phyloP scores from a whole-genome alignment of 1,284 basidiomycete genomes.

The Earliella scabrosa region DNA sequence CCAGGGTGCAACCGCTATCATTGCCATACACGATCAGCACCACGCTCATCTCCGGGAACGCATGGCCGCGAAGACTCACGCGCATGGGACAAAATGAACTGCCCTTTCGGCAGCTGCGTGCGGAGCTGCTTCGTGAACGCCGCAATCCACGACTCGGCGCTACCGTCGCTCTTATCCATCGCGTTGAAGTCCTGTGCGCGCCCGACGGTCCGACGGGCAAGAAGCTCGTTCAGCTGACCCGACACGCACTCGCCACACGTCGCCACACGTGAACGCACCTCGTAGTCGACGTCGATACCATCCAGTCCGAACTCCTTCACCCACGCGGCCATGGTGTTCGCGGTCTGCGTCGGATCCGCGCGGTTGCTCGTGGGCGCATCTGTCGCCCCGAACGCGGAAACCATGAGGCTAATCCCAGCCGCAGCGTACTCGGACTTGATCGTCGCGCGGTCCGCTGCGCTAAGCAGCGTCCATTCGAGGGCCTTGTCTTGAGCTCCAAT shows the following conservation, averaged over 20 bases:
- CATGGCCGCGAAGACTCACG: conserved; percentile 30
- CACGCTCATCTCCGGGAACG: no score
- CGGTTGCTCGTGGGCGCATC: conserved; percentile 52
- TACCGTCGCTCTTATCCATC: conserved; percentile 43
- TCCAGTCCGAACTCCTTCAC: conserved; percentile 54
- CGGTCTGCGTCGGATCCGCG: conserved; percentile 43
- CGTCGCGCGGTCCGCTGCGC: conserved; percentile 35
- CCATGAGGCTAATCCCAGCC: conserved; percentile 52
- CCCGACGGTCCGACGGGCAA: no score
- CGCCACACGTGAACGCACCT: conserved; percentile 34
- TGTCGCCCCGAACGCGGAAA: conserved; percentile 54
- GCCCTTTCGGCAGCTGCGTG: conserved; percentile 36
- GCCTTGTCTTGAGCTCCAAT: conserved; percentile 51
- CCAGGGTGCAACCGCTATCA: conserved; percentile 55
- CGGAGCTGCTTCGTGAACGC: conserved; percentile 47
- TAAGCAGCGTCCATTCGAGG: conserved; percentile 43
- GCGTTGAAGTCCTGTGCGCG: conserved; percentile 48
- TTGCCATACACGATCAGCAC: background rate
- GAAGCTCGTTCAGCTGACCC: background rate
- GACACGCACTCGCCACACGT: background rate
- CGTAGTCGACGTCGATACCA: conserved; percentile 63
- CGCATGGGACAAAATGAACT: conserved; percentile 43
- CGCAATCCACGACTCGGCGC: conserved; percentile 46
- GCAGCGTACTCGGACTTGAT: conserved; percentile 46
- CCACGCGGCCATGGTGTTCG: conserved; percentile 53